These are phyloP conservation scores for Metschnikowia gelsemii DNA, from an alignment of 805 yeast genomes.

Conservation along the genomic window DNA sequence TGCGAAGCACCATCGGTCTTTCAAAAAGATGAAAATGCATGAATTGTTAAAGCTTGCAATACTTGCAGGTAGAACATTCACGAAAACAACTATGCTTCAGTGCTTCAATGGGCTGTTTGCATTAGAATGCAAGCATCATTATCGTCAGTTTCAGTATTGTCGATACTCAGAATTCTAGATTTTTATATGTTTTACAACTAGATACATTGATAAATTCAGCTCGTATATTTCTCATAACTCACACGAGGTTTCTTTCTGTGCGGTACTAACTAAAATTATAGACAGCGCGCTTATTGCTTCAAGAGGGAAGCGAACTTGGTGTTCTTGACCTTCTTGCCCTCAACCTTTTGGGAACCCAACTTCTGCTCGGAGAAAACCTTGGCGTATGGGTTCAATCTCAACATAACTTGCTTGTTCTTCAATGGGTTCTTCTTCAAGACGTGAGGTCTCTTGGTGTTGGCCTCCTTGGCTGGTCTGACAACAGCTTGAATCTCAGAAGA, in stretches of 20 bases:
- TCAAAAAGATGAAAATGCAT: too few relatives aligned
- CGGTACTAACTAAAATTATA: background rate
- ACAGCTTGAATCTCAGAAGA: conserved; percentile 98
- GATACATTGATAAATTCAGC: background rate
- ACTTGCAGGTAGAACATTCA: too few relatives aligned
- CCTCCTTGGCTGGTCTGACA: conserved; percentile 93
- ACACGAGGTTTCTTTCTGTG: conserved; percentile 4
- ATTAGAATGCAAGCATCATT: too few relatives aligned
- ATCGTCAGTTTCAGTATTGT: too few relatives aligned
- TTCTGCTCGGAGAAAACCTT: conserved; percentile 92
- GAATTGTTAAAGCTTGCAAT: too few relatives aligned
- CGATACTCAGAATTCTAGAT: too few relatives aligned
- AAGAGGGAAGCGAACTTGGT: conserved; percentile 69
- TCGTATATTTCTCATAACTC: conserved; percentile 12
- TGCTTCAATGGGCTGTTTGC: too few relatives aligned
- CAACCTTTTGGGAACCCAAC: conserved; percentile 80
- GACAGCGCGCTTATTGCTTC: conserved; percentile 41
- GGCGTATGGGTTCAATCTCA: conserved; percentile 99
- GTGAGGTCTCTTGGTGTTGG: conserved; percentile 96
- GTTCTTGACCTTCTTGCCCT: conserved; percentile 58
- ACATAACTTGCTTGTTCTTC: conserved; percentile 97
- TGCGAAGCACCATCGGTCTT: too few relatives aligned
- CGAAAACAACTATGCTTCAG: too few relatives aligned
- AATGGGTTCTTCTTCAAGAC: conserved; percentile 86
- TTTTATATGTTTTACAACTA: too few relatives aligned